A percentile compares a stretch with the other conserved stretches of the same genome.
These are phyloP conservation scores for Phlebiopsis gigantea DNA, from an alignment of 768 basidiomycete species.

Conservation along the genomic window DNA sequence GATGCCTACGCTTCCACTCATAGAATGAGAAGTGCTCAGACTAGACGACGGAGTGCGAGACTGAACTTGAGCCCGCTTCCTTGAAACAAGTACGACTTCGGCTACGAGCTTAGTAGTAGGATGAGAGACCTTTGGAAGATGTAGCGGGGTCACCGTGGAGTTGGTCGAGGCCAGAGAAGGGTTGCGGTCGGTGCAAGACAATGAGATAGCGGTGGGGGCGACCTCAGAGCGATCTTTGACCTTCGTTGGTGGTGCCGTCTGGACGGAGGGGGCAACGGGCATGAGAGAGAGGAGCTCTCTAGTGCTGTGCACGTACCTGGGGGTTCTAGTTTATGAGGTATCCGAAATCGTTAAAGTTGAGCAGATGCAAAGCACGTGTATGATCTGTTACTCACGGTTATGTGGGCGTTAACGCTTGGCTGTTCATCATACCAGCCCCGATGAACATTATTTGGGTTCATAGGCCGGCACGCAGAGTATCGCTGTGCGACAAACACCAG, in stretches of 20 bases:
- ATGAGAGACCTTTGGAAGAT: neutral
- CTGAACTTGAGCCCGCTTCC: neutral
- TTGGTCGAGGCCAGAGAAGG: neutral
- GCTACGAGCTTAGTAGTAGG: neutral
- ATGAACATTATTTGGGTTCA: slow-evolving; percentile 32
- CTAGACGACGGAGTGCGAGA: neutral
- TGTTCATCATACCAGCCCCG: slow-evolving; percentile 62
- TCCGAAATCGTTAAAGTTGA: neutral
- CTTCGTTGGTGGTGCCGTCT: neutral
- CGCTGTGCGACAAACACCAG: slow-evolving; percentile 43
- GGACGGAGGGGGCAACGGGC: neutral
- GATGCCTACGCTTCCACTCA: neutral
- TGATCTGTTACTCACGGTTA: neutral
- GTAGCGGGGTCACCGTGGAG: neutral
- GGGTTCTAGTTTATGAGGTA: neutral
- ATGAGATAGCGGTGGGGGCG: no score
- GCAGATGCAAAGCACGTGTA: neutral
- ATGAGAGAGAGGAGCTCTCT: neutral
- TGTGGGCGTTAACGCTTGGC: neutral
- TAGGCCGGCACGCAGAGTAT: slow-evolving; percentile 44
- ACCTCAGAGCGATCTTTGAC: neutral
- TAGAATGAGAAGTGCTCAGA: neutral
- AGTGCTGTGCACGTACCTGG: neutral
- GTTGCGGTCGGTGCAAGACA: neutral
- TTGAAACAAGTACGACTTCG: neutral